Evolutionary conservation across 148 eudicot species (phyloP).

Genomic region (Spergularia bocconei): DNA sequence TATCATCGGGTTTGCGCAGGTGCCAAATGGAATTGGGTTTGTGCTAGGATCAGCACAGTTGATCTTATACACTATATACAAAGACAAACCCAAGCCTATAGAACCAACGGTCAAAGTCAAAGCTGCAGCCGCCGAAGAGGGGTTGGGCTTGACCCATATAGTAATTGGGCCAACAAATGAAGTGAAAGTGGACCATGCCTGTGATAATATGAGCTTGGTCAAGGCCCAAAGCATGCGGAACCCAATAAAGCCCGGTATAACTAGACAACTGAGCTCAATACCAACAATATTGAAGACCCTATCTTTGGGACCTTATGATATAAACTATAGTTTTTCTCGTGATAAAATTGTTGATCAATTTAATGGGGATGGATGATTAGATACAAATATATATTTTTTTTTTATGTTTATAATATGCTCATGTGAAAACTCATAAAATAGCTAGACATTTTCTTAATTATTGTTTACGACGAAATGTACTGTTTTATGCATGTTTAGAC

Average conservation of each 20-base stretch:
- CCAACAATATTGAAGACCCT: conserved; percentile 7
- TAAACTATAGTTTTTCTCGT: conserved; percentile 16
- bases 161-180: background rate
- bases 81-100: background rate
- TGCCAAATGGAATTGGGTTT: conserved; percentile 10
- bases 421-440: too few relatives aligned
- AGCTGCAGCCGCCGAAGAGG: background rate
- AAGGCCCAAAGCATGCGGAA: background rate
- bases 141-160: conserved; percentile 1
- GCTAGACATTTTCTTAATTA: too few relatives aligned
- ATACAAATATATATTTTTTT: too few relatives aligned
- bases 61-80: conserved; percentile 16
- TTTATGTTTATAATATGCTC: too few relatives aligned
- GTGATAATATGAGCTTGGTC: background rate
- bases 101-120: background rate
- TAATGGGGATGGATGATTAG: background rate
- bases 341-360: background rate
- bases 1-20: background rate
- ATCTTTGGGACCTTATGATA: conserved; percentile 14
- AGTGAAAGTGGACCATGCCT: background rate
- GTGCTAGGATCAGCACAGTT: conserved; percentile 20
- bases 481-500: too few relatives aligned
- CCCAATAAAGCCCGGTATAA: background rate
- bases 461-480: too few relatives aligned
- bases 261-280: background rate